Evolutionary conservation across 2,329 filamentous ascomycete genomes (phyloP), one percentile per base, ranked within the genome.

Genomic region (Plenodomus lindquistii): DNA sequence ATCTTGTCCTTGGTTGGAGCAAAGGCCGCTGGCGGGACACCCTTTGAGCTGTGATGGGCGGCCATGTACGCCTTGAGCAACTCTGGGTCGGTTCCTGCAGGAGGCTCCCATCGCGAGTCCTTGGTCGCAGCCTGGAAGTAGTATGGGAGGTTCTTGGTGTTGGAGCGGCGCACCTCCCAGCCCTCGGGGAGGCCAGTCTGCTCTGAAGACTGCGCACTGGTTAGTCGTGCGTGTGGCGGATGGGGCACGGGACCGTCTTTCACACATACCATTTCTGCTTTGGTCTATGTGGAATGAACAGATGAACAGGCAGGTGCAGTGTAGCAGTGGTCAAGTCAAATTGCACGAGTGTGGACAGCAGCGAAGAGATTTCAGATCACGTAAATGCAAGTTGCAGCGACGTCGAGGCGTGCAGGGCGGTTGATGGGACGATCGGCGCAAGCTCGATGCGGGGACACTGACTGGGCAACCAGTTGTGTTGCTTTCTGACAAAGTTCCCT

Each of bases 101-200:
- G 94, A 2, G 94, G 93, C 71, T 97, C 94, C 94, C 94, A 99
- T 76, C 90, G 85, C 55, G 94, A 97, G 71, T 91, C 85, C 73
- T 92, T 93, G 56, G 91, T 89, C 61, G 77, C 78, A 38, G 87
- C 79, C 76, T 97, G 95, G 87, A 97, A 97, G 80, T 97, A 99
- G 81, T 99, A 99, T 31, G 94, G 94, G 29, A 97, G 87, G 77
- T 96, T 96, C 80, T 97, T 97, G 75, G 91, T 96, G 80, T 97
- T 96, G 74, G 91, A 96, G 78, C 95, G 91, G 73, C 94, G 91
- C 70, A 99, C 91, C 78, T 97, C 94, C 92, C 93, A 97, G 73
- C 86, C 85, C 41, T 85, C 74, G 54, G 92, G 92, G 56, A 97
- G 85, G 72, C 93, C 93, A 24, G 68, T 67, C 41, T 67, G 63